These are phyloP conservation scores for Plasmodium blacklocki DNA, from an alignment of 169 alveolate genomes.

Conservation along the genomic window DNA sequence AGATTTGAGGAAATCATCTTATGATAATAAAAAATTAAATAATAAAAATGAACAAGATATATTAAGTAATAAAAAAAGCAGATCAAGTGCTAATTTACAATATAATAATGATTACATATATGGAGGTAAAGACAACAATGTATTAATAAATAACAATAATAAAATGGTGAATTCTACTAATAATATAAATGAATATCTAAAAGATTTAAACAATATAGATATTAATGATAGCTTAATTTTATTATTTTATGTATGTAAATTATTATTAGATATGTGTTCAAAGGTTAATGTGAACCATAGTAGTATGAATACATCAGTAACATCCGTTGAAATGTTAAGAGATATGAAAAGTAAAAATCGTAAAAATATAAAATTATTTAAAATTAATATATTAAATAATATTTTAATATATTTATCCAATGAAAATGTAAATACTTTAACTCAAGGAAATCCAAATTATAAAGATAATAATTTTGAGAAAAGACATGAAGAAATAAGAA, in stretches of 20 bases:
- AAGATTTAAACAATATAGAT: constrained; percentile 40
- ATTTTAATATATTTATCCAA: constrained; percentile 29
- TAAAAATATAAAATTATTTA: constrained; percentile 48
- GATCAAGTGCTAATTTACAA: not conserved
- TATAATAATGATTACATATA: not conserved
- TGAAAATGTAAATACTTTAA: not conserved
- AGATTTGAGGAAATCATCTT: not conserved
- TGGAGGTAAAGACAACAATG: constrained; percentile 22
- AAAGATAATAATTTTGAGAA: not conserved
- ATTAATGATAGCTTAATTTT: constrained; percentile 37
- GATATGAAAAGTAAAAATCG: constrained; percentile 63
- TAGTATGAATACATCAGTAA: constrained; percentile 24
- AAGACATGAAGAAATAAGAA: constrained; percentile 55
- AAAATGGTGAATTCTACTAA: constrained; percentile 10
- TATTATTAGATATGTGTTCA: constrained; percentile 19
- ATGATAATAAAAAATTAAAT: not conserved
- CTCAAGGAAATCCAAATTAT: not conserved
- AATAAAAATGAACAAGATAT: constrained; percentile 6
- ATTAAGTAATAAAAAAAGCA: not conserved
- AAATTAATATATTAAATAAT: constrained; percentile 53
- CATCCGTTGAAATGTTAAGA: constrained; percentile 54
- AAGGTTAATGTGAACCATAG: not conserved
- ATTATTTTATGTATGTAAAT: constrained; percentile 37
- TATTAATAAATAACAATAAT: constrained; percentile 20
- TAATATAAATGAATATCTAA: constrained; percentile 28